These are phyloP conservation scores for Phaseolus coccineus DNA, from an alignment of 331 rosid genomes.

Conservation along the genomic window DNA sequence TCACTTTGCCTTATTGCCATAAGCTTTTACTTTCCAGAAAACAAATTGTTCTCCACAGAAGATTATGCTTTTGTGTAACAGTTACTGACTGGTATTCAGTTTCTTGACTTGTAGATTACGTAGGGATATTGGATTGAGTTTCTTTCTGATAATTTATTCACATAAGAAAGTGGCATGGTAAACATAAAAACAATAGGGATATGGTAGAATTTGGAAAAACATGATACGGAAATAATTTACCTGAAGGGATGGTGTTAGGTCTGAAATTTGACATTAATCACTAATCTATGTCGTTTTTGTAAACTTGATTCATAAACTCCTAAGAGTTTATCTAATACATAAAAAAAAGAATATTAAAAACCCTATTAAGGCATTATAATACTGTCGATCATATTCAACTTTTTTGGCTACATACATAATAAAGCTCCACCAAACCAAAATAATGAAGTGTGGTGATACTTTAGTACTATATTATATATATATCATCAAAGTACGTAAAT, in stretches of 20 bases:
- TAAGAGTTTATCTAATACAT: not conserved
- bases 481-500: not conserved
- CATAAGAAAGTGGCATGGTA: constrained; percentile 4
- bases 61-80: constrained; percentile 9
- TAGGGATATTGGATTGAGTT: constrained; percentile 24
- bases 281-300: not conserved
- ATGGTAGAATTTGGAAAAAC: constrained; percentile 24
- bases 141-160: constrained; percentile 16
- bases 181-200: not conserved
- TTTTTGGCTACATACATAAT: not conserved
- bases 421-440: not conserved
- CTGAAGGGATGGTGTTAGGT: not conserved
- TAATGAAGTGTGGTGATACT: not conserved
- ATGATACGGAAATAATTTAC: not conserved
- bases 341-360: too few species aligned
- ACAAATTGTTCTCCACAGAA: not conserved
- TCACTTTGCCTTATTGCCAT: constrained; percentile 33
- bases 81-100: not conserved
- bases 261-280: not conserved
- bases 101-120: constrained; percentile 2
- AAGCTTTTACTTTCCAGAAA: constrained; percentile 28
- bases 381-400: too few species aligned
- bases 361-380: not conserved
- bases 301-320: not conserved
- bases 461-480: not conserved